Evolutionary conservation across 148 eudicot species (phyloP).

Genomic region (Cornus kousa): DNA sequence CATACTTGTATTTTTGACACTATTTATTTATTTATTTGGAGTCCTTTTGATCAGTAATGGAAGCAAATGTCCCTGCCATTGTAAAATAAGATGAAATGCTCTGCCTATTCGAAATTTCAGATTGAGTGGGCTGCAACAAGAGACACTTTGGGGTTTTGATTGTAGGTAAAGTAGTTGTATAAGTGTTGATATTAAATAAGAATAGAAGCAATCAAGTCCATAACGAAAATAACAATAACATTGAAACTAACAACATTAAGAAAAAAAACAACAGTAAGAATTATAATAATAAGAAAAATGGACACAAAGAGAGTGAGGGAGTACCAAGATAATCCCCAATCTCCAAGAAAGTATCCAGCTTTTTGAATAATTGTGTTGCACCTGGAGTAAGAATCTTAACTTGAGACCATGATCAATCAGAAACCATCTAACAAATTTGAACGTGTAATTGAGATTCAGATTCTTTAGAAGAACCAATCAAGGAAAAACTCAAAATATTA

Average conservation of each 20-base stretch:
- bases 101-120: not conserved
- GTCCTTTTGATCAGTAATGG: too few relatives aligned
- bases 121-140: not conserved
- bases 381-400: constrained; percentile 36
- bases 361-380: constrained; percentile 34
- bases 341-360: constrained; percentile 52
- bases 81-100: too few relatives aligned
- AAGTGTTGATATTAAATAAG: not conserved
- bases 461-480: not conserved
- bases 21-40: too few relatives aligned
- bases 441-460: not conserved
- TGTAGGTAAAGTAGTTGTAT: not conserved
- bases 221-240: not conserved
- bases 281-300: not conserved
- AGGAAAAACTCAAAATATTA: too few relatives aligned
- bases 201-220: not conserved
- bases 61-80: too few relatives aligned
- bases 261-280: not conserved
- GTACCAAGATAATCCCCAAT: constrained; percentile 69
- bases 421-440: constrained; percentile 3
- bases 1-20: too few relatives aligned
- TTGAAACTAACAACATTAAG: constrained; percentile 1
- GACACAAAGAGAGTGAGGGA: constrained; percentile 1
- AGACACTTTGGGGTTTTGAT: not conserved
- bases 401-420: not conserved